Base-by-base conservation (phyloP, 495 filamentous ascomycete genomes). In the Penicillium flavigenum region DNA sequence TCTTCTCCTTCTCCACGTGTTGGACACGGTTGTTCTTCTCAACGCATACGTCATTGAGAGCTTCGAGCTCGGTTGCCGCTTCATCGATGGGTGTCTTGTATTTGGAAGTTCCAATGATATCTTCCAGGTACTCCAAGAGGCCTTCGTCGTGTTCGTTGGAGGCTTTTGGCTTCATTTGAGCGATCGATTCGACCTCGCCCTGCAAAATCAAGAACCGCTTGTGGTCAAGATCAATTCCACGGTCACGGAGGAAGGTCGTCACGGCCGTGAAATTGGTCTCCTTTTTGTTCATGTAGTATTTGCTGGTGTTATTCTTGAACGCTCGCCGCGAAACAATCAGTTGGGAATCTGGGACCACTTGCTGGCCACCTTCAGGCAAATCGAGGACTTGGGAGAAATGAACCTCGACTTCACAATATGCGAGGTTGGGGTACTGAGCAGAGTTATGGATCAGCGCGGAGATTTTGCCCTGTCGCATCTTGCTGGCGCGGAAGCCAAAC, bases 391-490 rank as follows among this genome's bases (percentile, higher is more conserved):
- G 90, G 58, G 92, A 86, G 66, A 98, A 98, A 62, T 96, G 88
- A 8, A 98, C 94, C 60, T 92, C 88, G 7, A 98, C 94, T 72
- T 98, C 95, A 72, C 94, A 98, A 66, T 84, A 85, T 43, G 91
- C 88, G 7, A 98, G 77, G 57, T 96, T 80, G 1, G 95, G 91
- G 59, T 86, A 85, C 38, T 87, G 81, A 2, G 92, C 91, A 34
- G 93, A 97, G 70, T 96, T 98, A 69, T 98, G 94, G 56, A 98
- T 98, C 59, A 98, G 73, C 19, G 94, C 94, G 3, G 94, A 98
- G 39, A 98, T 92, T 76, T 98, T 98, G 66, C 94, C 95, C 71
- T 98, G 94, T 65, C 94, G 81, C 94, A 98, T 98, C 76, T 98
- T 98, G 79, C 93, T 98, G 24, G 94, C 94, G 48, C 94, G 87